These are phyloP conservation scores for Phytophthora cryptogea DNA, from an alignment of 352 stramenopile species.

Conservation along the genomic window DNA sequence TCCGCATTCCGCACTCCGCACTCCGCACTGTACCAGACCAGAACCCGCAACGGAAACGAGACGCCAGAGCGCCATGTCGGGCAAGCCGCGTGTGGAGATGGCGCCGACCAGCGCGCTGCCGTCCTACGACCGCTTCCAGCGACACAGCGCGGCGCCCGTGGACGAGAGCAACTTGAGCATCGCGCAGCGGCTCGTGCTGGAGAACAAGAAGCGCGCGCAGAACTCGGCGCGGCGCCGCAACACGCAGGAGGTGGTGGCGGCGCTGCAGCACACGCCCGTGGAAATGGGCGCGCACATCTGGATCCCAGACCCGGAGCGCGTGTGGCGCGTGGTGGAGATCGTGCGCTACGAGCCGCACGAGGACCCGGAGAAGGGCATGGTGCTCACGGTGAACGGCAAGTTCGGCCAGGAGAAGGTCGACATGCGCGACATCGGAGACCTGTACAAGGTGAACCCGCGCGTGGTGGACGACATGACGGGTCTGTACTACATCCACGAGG, in stretches of 20 bases:
- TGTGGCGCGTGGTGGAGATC: slow-evolving; percentile 88
- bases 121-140: slow-evolving; percentile 82
- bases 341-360: slow-evolving; percentile 50
- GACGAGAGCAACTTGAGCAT: slow-evolving; percentile 71
- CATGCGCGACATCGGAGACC: slow-evolving; percentile 79
- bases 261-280: slow-evolving; percentile 69
- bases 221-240: slow-evolving; percentile 69
- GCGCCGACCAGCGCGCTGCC: slow-evolving; percentile 72
- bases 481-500: slow-evolving; percentile 91
- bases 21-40: no score
- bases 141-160: slow-evolving; percentile 54
- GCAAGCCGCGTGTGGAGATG: slow-evolving; percentile 62
- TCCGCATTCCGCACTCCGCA: no score
- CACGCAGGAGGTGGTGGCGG: slow-evolving; percentile 68
- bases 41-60: neutral
- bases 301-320: slow-evolving; percentile 80
- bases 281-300: slow-evolving; percentile 85
- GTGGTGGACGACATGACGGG: slow-evolving; percentile 89
- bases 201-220: slow-evolving; percentile 80
- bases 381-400: slow-evolving; percentile 70
- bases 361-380: slow-evolving; percentile 65
- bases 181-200: slow-evolving; percentile 81
- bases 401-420: slow-evolving; percentile 79
- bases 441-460: slow-evolving; percentile 88
- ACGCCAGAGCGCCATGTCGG: slow-evolving; percentile 24